Evolutionary conservation across 2,329 filamentous ascomycete genomes (phyloP), one percentile per base, ranked within the genome.

Genomic region (Fusarium tanahbumbuense): DNA sequence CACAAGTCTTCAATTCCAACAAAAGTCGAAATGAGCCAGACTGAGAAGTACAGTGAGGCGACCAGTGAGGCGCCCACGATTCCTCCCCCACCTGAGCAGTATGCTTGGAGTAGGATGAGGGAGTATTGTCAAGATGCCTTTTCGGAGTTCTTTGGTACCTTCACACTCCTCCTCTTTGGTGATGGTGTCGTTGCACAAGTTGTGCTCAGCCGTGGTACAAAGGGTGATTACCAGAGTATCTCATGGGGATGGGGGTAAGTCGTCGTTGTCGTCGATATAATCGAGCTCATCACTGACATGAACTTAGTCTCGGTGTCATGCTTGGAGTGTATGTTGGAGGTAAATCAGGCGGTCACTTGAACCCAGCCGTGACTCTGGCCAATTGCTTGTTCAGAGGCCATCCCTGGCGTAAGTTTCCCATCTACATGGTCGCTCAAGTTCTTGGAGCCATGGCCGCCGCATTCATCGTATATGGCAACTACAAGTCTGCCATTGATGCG

Each of bases 171-270:
- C 62, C 79, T 92, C 42, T 93, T 93, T 72, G 91, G 91, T 6
- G 87, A 92, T 65, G 90, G 89, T n/a, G 88, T 88, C 57, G 88
- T 92, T 22, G 91, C 91, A 5, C 91, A 93, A 77, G 90, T 92
- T 1, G 80, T 88, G 0, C 83, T 93, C 15, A 89, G 87, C 61
- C 77, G 77, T 6, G 77, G 74, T 27, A 75, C 75, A 16, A 86
- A 84, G 73, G 86, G 86, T 44, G 76, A 82, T 62, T 85, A 84
- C 65, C 81, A 84, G 72, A 84, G 82, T 60, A 85, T 86, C 59
- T 83, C 81, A 6, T 85, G 83, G 82, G 83, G 83, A 37, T 85
- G 82, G 82, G 83, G 82, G 81, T 84, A 77, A 81, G 82, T 74
- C 8, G 7, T 16, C 12, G 40, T 37, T n/a, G 8, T 22, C 28